Conservation (phyloP, 2,329 filamentous ascomycete genomes). For the Coleophoma crateriformis region DNA sequence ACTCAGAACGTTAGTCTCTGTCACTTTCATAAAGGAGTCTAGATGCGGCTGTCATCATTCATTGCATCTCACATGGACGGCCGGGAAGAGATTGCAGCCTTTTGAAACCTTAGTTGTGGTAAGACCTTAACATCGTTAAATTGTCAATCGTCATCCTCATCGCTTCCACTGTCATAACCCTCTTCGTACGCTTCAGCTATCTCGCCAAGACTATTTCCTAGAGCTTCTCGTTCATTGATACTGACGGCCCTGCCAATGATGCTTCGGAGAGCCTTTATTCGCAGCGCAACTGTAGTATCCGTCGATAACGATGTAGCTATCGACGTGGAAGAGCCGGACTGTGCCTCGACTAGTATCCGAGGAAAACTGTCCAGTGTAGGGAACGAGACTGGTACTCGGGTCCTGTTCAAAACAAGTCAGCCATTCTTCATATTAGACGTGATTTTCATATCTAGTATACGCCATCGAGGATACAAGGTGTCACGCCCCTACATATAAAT, state of each 20-base stretch:
- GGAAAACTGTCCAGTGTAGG: slow-evolving; percentile 84
- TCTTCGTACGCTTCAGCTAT: slow-evolving; percentile 86
- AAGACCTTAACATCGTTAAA: not conserved
- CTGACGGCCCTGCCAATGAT: slow-evolving; percentile 58
- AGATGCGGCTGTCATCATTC: too few species aligned
- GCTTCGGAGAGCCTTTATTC: slow-evolving; percentile 60
- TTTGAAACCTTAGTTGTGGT: too few species aligned
- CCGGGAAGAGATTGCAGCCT: too few species aligned
- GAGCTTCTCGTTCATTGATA: slow-evolving; percentile 74
- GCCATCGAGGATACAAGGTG: too few species aligned
- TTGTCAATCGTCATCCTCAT: slow-evolving; percentile 52
- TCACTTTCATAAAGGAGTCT: too few species aligned
- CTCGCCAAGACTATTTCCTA: slow-evolving; percentile 76
- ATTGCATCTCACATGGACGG: too few species aligned
- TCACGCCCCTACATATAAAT: not conserved
- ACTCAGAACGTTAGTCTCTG: too few species aligned
- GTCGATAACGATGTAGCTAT: slow-evolving; percentile 62
- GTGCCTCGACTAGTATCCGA: slow-evolving; percentile 52
- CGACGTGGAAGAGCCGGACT: slow-evolving; percentile 32
- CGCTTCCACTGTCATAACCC: slow-evolving; percentile 76
- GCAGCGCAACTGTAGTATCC: slow-evolving; percentile 65
- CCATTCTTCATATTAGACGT: not conserved
- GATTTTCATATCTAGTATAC: too few species aligned
- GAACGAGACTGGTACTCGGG: slow-evolving; percentile 49
- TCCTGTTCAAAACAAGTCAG: slow-evolving; percentile 27